A percentile compares a stretch with the other conserved stretches of the same genome.
phyloP scores from a whole-genome alignment of 2,329 filamentous ascomycete genomes.

The Exophiala phaeomuriformis region DNA sequence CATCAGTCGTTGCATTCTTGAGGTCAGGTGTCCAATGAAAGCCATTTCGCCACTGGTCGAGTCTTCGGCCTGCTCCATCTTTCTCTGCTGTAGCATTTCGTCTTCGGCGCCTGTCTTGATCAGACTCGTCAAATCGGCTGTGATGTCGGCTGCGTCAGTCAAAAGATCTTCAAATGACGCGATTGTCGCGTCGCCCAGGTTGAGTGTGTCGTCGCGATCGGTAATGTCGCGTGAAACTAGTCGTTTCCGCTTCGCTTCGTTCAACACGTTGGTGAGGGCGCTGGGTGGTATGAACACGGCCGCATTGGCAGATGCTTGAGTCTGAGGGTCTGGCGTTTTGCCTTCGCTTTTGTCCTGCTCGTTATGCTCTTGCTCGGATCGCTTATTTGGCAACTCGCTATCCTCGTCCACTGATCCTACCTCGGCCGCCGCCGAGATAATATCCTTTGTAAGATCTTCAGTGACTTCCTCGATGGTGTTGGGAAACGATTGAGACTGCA shows the following conservation, averaged over 20 bases:
- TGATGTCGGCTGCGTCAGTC: constrained; percentile 23
- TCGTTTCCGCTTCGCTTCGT: constrained; percentile 33
- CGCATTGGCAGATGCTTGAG: constrained; percentile 28
- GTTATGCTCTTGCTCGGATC: background rate
- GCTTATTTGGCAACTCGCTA: background rate
- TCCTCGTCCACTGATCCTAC: background rate
- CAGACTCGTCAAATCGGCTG: constrained; percentile 22
- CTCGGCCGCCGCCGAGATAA: background rate
- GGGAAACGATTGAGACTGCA: constrained; percentile 12
- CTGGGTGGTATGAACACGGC: constrained; percentile 38
- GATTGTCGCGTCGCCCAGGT: constrained; percentile 40
- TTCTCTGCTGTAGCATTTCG: constrained; percentile 10
- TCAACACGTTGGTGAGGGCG: constrained; percentile 37
- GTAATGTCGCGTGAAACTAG: constrained; percentile 10
- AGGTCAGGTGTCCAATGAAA: constrained; percentile 34
- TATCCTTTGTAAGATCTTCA: constrained; percentile 22
- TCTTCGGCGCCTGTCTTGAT: constrained; percentile 31
- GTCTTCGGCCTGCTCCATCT: constrained; percentile 12
- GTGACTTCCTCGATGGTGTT: constrained; percentile 24
- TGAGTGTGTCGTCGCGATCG: constrained; percentile 29
- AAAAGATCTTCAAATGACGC: constrained; percentile 40
- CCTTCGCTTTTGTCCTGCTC: background rate
- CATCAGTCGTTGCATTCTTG: constrained; percentile 36
- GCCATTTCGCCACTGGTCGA: constrained; percentile 21
- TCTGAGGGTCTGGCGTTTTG: constrained; percentile 10